Evolutionary conservation across 805 yeast genomes (phyloP).

Genomic region (Candida montana): DNA sequence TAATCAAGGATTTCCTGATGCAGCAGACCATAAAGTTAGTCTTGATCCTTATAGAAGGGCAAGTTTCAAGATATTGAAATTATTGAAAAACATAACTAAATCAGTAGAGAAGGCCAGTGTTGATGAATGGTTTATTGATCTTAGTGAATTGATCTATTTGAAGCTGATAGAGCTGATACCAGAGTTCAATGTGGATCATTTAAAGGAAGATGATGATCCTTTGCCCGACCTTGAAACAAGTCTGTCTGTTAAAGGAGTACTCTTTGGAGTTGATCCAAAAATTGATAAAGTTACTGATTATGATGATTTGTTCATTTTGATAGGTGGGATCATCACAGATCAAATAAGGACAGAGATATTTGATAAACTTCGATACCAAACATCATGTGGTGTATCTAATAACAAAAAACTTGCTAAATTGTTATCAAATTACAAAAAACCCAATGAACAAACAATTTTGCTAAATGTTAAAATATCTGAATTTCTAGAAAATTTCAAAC

Average conservation of each 20-base stretch:
- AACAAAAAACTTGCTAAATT: conserved; percentile 78
- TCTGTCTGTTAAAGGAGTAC: conserved; percentile 17
- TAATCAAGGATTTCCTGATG: conserved; percentile 39
- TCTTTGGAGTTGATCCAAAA: conserved; percentile 8
- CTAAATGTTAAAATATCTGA: conserved; percentile 39
- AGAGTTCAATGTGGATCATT: conserved; percentile 23
- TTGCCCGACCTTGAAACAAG: conserved; percentile 43
- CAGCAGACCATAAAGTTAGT: conserved; percentile 71
- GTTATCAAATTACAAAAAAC: conserved; percentile 82
- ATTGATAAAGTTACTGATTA: conserved; percentile 43
- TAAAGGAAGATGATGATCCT: conserved; percentile 21
- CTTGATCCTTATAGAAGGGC: conserved; percentile 89
- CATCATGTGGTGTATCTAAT: conserved; percentile 82
- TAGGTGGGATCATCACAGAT: conserved; percentile 59
- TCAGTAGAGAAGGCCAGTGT: conserved; percentile 90
- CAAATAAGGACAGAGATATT: conserved; percentile 50
- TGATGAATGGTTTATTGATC: conserved; percentile 85
- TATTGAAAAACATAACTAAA: conserved; percentile 59
- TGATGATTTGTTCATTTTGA: conserved; percentile 70
- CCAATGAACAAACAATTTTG: conserved; percentile 79
- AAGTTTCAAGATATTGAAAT: conserved; percentile 67
- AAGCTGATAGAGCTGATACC: conserved; percentile 45
- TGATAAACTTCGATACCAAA: conserved; percentile 64
- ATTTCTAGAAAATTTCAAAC: conserved; percentile 56
- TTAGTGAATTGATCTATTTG: conserved; percentile 59